phyloP scores from a whole-genome alignment of 768 basidiomycete genomes.

The Dendrothele bispora region DNA sequence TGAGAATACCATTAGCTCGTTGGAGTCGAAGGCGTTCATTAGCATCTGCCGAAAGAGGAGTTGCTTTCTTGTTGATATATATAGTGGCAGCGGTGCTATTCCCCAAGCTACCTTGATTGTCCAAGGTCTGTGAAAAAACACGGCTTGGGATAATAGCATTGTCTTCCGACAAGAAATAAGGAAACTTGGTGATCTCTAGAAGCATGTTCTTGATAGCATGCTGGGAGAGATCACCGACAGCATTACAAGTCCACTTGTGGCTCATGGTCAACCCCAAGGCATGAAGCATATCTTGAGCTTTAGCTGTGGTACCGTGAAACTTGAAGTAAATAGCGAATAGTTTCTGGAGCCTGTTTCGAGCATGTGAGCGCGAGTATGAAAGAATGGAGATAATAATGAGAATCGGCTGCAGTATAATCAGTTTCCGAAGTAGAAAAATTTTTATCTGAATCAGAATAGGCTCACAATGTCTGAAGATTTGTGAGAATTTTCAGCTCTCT shows the following conservation, averaged over 20 bases:
- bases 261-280: slow-evolving; percentile 38
- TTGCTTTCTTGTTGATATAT: slow-evolving; percentile 27
- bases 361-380: slow-evolving; percentile 26
- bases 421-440: neutral
- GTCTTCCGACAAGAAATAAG: slow-evolving; percentile 35
- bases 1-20: slow-evolving; percentile 18
- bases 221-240: slow-evolving; percentile 24
- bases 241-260: slow-evolving; percentile 33
- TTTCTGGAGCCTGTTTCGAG: slow-evolving; percentile 26
- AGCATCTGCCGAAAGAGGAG: slow-evolving; percentile 7
- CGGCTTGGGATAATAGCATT: slow-evolving; percentile 36
- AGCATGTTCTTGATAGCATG: slow-evolving; percentile 24
- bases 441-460: neutral
- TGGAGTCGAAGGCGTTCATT: slow-evolving; percentile 20
- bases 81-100: slow-evolving; percentile 35
- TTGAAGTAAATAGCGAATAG: slow-evolving; percentile 35
- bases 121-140: slow-evolving; percentile 34
- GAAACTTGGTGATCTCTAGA: slow-evolving; percentile 18
- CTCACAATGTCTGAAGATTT: slow-evolving; percentile 16
- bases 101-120: slow-evolving; percentile 35
- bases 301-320: slow-evolving; percentile 34
- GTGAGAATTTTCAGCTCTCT: slow-evolving; percentile 11
- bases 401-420: neutral
- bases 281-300: slow-evolving; percentile 36
- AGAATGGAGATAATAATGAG: slow-evolving; percentile 23